Conservation (phyloP, 768 basidiomycete species). For the Asterophora parasitica region DNA sequence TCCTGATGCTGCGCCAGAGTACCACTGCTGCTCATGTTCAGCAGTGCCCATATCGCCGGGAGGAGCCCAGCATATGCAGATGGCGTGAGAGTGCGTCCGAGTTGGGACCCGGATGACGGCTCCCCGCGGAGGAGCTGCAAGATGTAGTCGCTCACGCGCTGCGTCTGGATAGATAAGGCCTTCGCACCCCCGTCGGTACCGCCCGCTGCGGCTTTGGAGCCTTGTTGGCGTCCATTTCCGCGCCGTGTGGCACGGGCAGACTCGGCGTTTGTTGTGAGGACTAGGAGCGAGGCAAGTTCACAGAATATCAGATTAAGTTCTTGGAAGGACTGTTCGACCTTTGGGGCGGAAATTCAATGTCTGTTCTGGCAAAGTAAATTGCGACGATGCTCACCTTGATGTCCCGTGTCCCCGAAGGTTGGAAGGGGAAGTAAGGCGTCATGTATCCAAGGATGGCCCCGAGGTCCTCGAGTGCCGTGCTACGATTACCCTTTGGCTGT, state of each 20-base stretch:
- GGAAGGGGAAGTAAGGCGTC: constrained; percentile 82
- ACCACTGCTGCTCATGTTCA: constrained; percentile 36
- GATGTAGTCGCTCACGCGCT: constrained; percentile 58
- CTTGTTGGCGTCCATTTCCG: constrained; percentile 15
- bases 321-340: constrained; percentile 66
- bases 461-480: constrained; percentile 42
- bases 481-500: constrained; percentile 20
- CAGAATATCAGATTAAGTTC: constrained; percentile 75
- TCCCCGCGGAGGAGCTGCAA: constrained; percentile 52
- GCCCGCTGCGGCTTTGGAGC: not conserved
- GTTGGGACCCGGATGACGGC: constrained; percentile 34
- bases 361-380: not conserved
- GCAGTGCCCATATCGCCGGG: constrained; percentile 74
- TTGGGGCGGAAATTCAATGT: constrained; percentile 10
- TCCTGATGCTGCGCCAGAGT: constrained; percentile 18
- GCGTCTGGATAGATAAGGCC: constrained; percentile 35
- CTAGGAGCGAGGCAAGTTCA: constrained; percentile 64
- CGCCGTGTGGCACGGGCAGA: constrained; percentile 19
- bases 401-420: constrained; percentile 41
- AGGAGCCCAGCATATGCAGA: constrained; percentile 61
- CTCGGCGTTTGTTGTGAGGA: constrained; percentile 32
- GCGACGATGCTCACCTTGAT: constrained; percentile 42
- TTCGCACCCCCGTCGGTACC: constrained; percentile 6
- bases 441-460: constrained; percentile 64
- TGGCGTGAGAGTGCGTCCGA: constrained; percentile 49